phyloP scores from a whole-genome alignment of 148 eudicot genomes.

The Vaccinium myrtillus region DNA sequence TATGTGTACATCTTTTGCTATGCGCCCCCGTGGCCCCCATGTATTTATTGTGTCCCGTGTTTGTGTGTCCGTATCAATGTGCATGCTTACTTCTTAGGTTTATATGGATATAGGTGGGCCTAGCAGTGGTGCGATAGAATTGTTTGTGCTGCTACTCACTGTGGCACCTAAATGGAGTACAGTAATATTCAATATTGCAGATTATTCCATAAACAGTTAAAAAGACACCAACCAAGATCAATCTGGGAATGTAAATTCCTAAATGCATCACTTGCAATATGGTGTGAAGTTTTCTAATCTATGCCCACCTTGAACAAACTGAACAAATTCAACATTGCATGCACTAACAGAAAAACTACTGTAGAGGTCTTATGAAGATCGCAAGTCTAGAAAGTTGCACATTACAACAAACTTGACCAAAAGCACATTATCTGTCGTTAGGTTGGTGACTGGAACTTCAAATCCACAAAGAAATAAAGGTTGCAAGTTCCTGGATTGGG shows the following conservation, averaged over 20 bases:
- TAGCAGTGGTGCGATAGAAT: background rate
- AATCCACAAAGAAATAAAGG: slow-evolving; percentile 87
- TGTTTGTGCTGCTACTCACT: background rate
- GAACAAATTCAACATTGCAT: background rate
- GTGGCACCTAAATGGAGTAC: background rate
- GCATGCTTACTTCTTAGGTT: background rate
- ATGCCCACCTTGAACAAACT: background rate
- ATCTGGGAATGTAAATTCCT: background rate
- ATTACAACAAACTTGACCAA: background rate
- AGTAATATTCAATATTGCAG: background rate
- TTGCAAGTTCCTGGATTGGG: slow-evolving; percentile 78
- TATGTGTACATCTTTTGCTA: background rate
- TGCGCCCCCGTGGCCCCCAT: background rate
- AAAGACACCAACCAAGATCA: background rate
- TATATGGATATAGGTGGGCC: background rate
- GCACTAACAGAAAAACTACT: background rate
- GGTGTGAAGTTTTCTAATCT: background rate
- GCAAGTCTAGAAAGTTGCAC: background rate
- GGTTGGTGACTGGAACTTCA: slow-evolving; percentile 91
- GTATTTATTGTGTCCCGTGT: background rate
- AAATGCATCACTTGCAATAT: background rate
- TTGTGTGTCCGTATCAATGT: background rate
- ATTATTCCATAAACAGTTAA: background rate
- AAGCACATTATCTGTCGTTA: slow-evolving; percentile 70
- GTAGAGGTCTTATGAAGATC: background rate